Evolutionary conservation across 2,329 filamentous ascomycete species (phyloP), one percentile per base, ranked within the genome.

Genomic region (Colletotrichum magnum): DNA sequence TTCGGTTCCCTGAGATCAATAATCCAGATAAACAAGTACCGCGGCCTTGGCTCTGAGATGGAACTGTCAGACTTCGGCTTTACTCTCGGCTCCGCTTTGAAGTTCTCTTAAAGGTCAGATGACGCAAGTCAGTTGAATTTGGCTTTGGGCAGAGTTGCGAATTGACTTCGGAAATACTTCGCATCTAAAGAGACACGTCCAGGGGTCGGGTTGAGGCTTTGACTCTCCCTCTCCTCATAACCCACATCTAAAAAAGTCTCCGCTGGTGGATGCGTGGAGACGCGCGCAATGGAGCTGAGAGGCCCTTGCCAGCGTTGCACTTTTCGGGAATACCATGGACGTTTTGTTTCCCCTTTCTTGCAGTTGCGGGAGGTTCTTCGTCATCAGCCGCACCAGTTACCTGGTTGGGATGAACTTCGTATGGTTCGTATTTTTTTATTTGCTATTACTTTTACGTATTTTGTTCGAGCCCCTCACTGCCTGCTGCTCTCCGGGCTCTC

Each of bases 211-310:
- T 28, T 28, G 21, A 59, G 47, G 39, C 32, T 51, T 56, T 43
- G 15, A 9, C 13, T 24, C 50, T 60, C 13, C 18, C 50, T 60
- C 48, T 59, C 48, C 61, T 60, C 50, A 56, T 4, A 66, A 60
- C 43, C 56, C 66, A 60, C 54, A 41, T 26, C 24, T 5, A 15
- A 24, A 16, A 67, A 63, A 64, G 36, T 59, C 61, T 45, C 61
- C 54, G 66, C 48, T 36, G 60, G 50, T 64, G 65, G 60, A 58
- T 68, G 60, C 41, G 65, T 54, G 60, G 65, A 68, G 60, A 64
- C 45, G n/a, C 32, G 15, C 3, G 24, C 18, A 21, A 26, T 9
- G 16, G 21, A 21, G 12, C 47, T 6, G n/a, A 18, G 21, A 50
- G 32, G 32, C 9, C 32, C 32, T 36, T 36, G 32, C 32, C 32